Evolutionary conservation across 352 stramenopile genomes (phyloP), one percentile per base, ranked within the genome.

Genomic region (Globisporangium heterothallicum): DNA sequence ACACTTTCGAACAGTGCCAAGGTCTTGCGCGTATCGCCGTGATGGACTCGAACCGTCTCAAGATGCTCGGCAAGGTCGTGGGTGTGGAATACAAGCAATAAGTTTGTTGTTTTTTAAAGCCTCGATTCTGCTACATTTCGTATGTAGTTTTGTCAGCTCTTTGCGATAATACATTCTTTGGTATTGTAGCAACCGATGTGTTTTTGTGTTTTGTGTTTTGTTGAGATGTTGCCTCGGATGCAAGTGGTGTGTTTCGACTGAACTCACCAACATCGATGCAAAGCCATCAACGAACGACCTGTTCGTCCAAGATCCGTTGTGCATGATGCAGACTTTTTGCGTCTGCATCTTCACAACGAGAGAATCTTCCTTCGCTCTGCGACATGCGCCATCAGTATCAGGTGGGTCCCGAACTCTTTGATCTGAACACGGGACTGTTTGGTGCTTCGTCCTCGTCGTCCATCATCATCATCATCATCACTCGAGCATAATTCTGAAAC

Each of bases 11-110:
- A 18, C 64, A 81, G 53, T 89, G 74, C 62, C 74, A 81, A 49
- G 73, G 73, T 35, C 73, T 90, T 62, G 82, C 74, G 53, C 77
- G 82, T 77, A 84, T 93, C 61, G 82, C 82, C 46, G 82, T 93
- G 34, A 93, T 90, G 82, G 78, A 93, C 62, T 86, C 74, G 56
- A 88, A 92, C 73, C 68, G 74, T 67, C 69, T 89, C 61, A 88
- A 88, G 68, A 89, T 89, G 78, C 64, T 92, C 62, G 76, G 78
- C 69, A 89, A 88, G 75, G 78, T 92, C 54, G 75, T 38, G 25
- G 64, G 30, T 36, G 60, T 69, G 22, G 64, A 66, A 45, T 72
- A 72, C 64, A 72, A 72, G 60, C 60, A 63, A 42, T 72, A 72
- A 72, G 60, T 43, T 34, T 26, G 40, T 26, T 24, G 13, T 24